Base-by-base conservation (phyloP, 148 eudicot species). In the Mesembryanthemum crystallinum region DNA sequence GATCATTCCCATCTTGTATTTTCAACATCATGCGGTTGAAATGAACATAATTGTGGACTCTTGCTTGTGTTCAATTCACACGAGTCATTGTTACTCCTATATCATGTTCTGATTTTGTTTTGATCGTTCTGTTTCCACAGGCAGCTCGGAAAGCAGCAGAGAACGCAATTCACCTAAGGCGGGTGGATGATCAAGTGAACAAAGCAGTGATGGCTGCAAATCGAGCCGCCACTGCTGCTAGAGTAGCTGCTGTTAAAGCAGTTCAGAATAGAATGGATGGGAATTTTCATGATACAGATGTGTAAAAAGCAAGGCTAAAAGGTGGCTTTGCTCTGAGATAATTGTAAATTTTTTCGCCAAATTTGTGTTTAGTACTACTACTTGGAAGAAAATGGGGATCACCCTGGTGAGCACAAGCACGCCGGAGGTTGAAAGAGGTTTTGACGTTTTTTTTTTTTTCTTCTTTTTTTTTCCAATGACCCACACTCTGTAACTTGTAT, bases 231-330 rank as follows among this genome's bases (percentile, higher is more conserved):
- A 94, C 89, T 37, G 97, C 97, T 13, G 98, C 97, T 52, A 87
- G 97, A 71, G 97, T 94, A 25, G 96, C 97, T n/a, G 96, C 98
- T 66, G 87, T 94, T 6, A 94, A 90, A 84, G 97, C 98, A 43
- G 97, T 94, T 45, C 98, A 90, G 71, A 92, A 85, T 79, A 78
- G 89, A 21, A 83, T 86, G 76, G 87, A 89, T 51, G 91, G 86
- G n/a, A 85, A 88, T 61, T 83, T 82, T 83, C 85, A 85, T 35
- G 90, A 87, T 47, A 84, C 84, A 72, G 83, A 87, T 45, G 73
- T 24, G 49, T 88, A 62, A 81, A 27, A 63, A 57, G 27, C 45
- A 65, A 58, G 72, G 82, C 47, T n/a, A n/a, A 43, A 74, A 72
- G 45, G 29, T 61, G 58, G 17, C 27, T 55, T 29, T 64, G 45